These are phyloP conservation scores for Globisporangium viniferum DNA, from an alignment of 352 stramenopile genomes.

Conservation along the genomic window DNA sequence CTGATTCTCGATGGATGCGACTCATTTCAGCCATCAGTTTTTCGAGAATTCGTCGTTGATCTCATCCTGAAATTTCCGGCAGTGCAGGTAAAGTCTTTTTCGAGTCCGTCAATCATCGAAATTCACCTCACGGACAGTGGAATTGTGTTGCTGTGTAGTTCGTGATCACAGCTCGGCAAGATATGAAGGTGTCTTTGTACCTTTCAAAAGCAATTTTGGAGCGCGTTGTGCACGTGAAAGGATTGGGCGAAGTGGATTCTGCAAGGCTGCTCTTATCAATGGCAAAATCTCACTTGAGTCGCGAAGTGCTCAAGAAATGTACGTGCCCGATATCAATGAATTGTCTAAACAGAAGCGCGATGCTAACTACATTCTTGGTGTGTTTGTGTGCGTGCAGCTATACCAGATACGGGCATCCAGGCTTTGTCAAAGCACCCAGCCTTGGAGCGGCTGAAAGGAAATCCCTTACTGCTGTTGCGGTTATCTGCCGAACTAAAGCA, in stretches of 20 bases:
- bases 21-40: constrained; percentile 25
- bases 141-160: constrained; percentile 23
- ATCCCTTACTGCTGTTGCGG: constrained; percentile 25
- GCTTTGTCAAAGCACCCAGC: constrained; percentile 26
- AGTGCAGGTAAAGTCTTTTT: constrained; percentile 36
- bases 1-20: constrained; percentile 70
- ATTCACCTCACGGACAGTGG: background rate
- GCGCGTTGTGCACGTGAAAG: constrained; percentile 30
- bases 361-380: background rate
- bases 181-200: constrained; percentile 22
- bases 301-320: constrained; percentile 37
- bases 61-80: constrained; percentile 33
- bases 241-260: constrained; percentile 36
- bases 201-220: constrained; percentile 15
- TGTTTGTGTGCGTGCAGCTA: constrained; percentile 10
- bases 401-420: constrained; percentile 18
- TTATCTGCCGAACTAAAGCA: constrained; percentile 18
- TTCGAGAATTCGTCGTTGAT: constrained; percentile 43
- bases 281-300: constrained; percentile 33
- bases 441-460: constrained; percentile 29
- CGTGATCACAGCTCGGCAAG: constrained; percentile 31
- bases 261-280: constrained; percentile 49
- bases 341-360: background rate
- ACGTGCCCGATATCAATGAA: constrained; percentile 15
- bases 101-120: background rate